Conservation (phyloP, 1,284 basidiomycete species). For the Calocybe gambosa region DNA sequence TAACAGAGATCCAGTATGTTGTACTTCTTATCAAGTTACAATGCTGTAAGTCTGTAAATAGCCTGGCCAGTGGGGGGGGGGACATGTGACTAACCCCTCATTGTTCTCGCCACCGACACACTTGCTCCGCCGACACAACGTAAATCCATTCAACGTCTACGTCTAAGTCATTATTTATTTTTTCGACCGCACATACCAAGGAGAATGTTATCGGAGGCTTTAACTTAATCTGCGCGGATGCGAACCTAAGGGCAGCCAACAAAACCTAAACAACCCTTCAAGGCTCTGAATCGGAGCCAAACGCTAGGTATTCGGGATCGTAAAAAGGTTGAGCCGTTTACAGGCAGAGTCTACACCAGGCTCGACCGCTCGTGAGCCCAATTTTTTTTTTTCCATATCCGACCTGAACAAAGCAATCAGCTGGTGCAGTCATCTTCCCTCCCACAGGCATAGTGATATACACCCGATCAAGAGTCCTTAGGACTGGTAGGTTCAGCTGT, state of each 20-base stretch:
- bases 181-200: neutral
- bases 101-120: neutral
- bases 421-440: neutral
- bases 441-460: neutral
- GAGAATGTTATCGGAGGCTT: neutral
- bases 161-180: neutral
- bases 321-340: neutral
- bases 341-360: neutral
- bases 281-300: neutral
- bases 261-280: neutral
- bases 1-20: too few species aligned
- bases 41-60: too few species aligned
- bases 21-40: too few species aligned
- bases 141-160: neutral
- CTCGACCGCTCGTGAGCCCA: neutral
- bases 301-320: neutral
- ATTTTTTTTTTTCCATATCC: neutral
- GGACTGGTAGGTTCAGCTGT: neutral
- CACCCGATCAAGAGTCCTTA: neutral
- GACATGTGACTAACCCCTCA: too few species aligned
- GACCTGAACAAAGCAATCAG: neutral
- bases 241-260: neutral
- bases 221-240: neutral
- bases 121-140: neutral
- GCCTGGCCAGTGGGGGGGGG: too few species aligned